Percentiles rank a stretch among this genome's conserved stretches.
Evolutionary conservation across 768 basidiomycete genomes (phyloP).

Genomic region (Agaricus blazei): DNA sequence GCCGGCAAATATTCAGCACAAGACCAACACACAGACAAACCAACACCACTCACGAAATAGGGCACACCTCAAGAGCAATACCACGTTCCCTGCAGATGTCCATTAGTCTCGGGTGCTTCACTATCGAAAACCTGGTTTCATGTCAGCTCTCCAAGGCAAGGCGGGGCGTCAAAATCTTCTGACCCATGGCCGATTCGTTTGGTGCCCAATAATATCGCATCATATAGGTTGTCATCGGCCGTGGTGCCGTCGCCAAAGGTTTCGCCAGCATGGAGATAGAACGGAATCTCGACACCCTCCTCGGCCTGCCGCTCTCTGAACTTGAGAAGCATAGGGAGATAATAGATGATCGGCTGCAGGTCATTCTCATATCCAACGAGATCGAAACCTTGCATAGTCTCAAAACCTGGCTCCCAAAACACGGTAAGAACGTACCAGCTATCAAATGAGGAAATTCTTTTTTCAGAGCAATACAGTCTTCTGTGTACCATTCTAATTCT

Average conservation of each 20-base stretch:
- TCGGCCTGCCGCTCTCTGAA: constrained; percentile 56
- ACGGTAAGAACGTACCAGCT: constrained; percentile 35
- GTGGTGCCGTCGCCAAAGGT: constrained; percentile 70
- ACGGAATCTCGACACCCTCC: constrained; percentile 61
- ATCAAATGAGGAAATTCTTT: constrained; percentile 74
- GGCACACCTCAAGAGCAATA: constrained; percentile 73
- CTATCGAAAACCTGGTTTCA: constrained; percentile 58
- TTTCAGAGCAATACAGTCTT: constrained; percentile 71
- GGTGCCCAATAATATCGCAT: constrained; percentile 75
- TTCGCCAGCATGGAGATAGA: constrained; percentile 80
- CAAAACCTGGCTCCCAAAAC: no score
- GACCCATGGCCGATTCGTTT: constrained; percentile 82
- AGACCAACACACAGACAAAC: not conserved
- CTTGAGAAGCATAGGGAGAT: constrained; percentile 50
- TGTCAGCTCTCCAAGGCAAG: not conserved
- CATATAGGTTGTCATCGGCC: constrained; percentile 73
- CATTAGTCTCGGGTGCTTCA: constrained; percentile 71
- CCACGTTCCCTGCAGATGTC: constrained; percentile 55
- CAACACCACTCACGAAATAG: constrained; percentile 62
- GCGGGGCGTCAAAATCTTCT: not conserved
- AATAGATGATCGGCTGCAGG: constrained; percentile 54
- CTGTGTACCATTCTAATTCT: constrained; percentile 57
- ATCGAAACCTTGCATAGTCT: constrained; percentile 53
- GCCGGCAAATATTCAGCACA: constrained; percentile 3
- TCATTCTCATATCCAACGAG: constrained; percentile 74